These are phyloP conservation scores for Hypoxylon sp. DNA, from an alignment of 2,329 filamentous ascomycete species.

Conservation along the genomic window DNA sequence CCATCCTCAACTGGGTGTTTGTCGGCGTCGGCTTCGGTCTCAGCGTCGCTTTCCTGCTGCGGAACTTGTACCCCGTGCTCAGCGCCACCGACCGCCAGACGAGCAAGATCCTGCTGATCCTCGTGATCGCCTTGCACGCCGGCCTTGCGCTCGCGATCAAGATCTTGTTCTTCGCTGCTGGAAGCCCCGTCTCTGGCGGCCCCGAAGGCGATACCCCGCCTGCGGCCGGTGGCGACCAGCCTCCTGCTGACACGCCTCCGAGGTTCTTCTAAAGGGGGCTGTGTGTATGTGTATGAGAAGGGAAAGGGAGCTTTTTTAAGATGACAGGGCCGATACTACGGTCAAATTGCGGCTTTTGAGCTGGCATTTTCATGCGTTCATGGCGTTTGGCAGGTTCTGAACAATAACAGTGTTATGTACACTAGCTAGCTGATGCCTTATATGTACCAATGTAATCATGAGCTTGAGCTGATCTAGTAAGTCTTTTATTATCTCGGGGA, in stretches of 20 bases:
- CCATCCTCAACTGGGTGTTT: slow-evolving; percentile 92
- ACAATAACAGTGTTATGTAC: slow-evolving; percentile 38
- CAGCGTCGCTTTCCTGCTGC: slow-evolving; percentile 84
- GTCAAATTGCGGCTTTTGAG: slow-evolving; percentile 14
- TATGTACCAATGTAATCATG: slow-evolving; percentile 33
- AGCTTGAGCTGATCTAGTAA: slow-evolving; percentile 7
- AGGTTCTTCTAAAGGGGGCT: slow-evolving; percentile 30
- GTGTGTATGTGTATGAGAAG: slow-evolving; percentile 1
- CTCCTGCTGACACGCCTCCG: slow-evolving; percentile 20
- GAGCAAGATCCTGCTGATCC: slow-evolving; percentile 85
- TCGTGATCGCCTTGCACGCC: slow-evolving; percentile 87
- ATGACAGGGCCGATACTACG: slow-evolving; percentile 1
- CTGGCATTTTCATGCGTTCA: slow-evolving; percentile 19
- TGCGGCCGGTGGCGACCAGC: slow-evolving; percentile 34
- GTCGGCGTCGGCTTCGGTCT: slow-evolving; percentile 87
- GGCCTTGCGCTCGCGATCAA: slow-evolving; percentile 96
- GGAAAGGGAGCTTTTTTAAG: not conserved
- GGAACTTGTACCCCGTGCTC: slow-evolving; percentile 91
- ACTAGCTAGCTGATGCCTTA: slow-evolving; percentile 35
- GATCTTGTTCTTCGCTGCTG: slow-evolving; percentile 92
- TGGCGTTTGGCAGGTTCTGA: slow-evolving; percentile 36
- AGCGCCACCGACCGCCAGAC: slow-evolving; percentile 93
- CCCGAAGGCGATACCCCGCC: slow-evolving; percentile 35
- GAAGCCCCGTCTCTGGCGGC: slow-evolving; percentile 66
- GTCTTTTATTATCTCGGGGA: not conserved